phyloP scores from a whole-genome alignment of 305 asterid genomes.

The Euphrasia arctica region DNA sequence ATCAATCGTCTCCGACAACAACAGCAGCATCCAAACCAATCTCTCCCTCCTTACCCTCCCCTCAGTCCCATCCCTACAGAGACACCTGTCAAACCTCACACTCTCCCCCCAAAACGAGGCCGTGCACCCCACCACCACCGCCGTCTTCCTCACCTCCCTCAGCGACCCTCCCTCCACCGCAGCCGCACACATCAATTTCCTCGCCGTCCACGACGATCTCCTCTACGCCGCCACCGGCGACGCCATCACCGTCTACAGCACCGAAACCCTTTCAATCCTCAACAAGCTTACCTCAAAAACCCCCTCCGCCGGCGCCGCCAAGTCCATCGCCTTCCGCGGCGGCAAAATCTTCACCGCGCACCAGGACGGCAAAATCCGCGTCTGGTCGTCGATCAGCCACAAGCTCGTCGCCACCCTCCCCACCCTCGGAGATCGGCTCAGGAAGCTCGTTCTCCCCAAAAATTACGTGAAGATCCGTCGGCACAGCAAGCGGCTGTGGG shows the following conservation, averaged over 20 bases:
- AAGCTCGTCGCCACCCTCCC: slow-evolving; percentile 54
- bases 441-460: slow-evolving; percentile 43
- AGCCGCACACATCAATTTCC: slow-evolving; percentile 28
- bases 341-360: slow-evolving; percentile 68
- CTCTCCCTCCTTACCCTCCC: slow-evolving; percentile 4
- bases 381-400: slow-evolving; percentile 51
- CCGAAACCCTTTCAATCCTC: slow-evolving; percentile 27
- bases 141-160: slow-evolving; percentile 25
- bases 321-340: slow-evolving; percentile 47
- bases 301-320: slow-evolving; percentile 48
- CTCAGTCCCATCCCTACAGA: slow-evolving; percentile 18
- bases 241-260: slow-evolving; percentile 48
- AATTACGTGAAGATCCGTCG: slow-evolving; percentile 59
- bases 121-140: slow-evolving; percentile 28
- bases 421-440: slow-evolving; percentile 50
- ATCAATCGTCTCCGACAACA: not conserved
- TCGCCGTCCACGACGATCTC: slow-evolving; percentile 51
- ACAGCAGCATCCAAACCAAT: not conserved
- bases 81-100: slow-evolving; percentile 19
- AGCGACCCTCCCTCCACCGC: not conserved
- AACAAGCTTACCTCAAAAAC: slow-evolving; percentile 41
- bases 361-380: slow-evolving; percentile 73
- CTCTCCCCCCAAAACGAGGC: slow-evolving; percentile 44
- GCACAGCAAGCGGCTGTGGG: slow-evolving; percentile 63
- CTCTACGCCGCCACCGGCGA: slow-evolving; percentile 71